Percentiles rank a stretch among this genome's conserved stretches.
These are phyloP conservation scores for Eucalyptus sideroxylon DNA, from an alignment of 345 rosid genomes.

Conservation along the genomic window DNA sequence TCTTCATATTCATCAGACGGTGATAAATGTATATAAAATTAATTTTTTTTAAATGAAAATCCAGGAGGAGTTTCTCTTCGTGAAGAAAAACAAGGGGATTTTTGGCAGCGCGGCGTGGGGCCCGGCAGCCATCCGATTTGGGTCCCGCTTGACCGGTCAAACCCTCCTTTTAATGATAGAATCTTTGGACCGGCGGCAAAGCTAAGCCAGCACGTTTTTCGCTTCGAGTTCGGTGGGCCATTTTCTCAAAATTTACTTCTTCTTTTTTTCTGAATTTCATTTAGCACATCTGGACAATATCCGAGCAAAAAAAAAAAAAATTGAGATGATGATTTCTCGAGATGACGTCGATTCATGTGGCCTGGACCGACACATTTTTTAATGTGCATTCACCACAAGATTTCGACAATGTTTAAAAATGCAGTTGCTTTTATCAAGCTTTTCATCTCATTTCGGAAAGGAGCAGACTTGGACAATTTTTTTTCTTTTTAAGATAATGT, in stretches of 20 bases:
- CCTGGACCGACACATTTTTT: too few relatives aligned
- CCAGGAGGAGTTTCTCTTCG: neutral
- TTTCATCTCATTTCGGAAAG: neutral
- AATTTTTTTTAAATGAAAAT: too few relatives aligned
- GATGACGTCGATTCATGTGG: neutral
- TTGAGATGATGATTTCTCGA: fast-evolving
- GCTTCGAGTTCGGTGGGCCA: neutral
- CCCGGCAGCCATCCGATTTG: neutral
- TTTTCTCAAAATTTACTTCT: neutral
- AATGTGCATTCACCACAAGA: neutral
- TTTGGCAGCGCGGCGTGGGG: neutral
- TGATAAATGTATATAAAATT: neutral
- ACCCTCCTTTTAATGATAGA: neutral
- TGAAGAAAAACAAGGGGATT: neutral
- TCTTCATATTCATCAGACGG: neutral
- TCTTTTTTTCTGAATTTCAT: neutral
- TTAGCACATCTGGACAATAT: fast-evolving
- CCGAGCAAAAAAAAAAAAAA: too few relatives aligned
- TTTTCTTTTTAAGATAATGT: neutral
- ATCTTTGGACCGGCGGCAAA: neutral
- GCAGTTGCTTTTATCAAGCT: too few relatives aligned
- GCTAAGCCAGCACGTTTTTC: neutral
- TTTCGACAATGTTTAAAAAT: neutral
- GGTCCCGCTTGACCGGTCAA: neutral
- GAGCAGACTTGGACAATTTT: neutral